Evolutionary conservation across 495 filamentous ascomycete genomes (phyloP), one percentile per base, ranked within the genome.

Genomic region (Aspergillus affinis): DNA sequence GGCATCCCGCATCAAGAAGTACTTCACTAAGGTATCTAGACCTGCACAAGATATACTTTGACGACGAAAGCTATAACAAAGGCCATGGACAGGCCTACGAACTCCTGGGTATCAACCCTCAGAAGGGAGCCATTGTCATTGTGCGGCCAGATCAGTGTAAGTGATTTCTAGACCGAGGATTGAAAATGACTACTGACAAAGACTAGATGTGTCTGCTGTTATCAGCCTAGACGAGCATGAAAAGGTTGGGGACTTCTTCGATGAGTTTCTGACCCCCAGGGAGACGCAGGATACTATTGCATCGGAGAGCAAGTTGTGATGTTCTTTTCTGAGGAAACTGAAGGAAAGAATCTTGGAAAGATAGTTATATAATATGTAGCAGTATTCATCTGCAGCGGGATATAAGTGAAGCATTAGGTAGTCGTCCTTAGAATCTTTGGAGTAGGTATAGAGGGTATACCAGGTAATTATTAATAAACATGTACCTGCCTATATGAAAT

Each of bases 101-200:
- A 44, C 71, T 75, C 8, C 86, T 87, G 49, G 86, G 82, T 0
- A 74, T 90, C 26, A 75, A 82, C 53, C 71, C 78, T 0, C 54
- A 72, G 6, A 54, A 72, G n/a, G 88, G 88, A 0, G 82, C 81
- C 0, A 48, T 88, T 27, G 76, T 85, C 4, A 72, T 90, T 57
- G 81, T 89, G 26, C 78, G 88, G 6, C 88, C 87, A 5, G 88
- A 90, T 75, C 86, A 89, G 68, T 88, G 86, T 86, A 69, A 75
- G 84, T 72, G 12, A 51, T 21, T 6, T 46, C 7, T 30, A 6
- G 0, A 21, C 6, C 13, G 18, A 15, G 26, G 23, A 26, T 9
- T 9, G 9, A 7, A 58, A 2, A 17, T 7, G 36, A 0, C 23
- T 32, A 55, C 53, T 55, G 21, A 65, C 44, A 48, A 21, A 0